phyloP scores from a whole-genome alignment of 441 rosid genomes.

The Erodium moschatum region DNA sequence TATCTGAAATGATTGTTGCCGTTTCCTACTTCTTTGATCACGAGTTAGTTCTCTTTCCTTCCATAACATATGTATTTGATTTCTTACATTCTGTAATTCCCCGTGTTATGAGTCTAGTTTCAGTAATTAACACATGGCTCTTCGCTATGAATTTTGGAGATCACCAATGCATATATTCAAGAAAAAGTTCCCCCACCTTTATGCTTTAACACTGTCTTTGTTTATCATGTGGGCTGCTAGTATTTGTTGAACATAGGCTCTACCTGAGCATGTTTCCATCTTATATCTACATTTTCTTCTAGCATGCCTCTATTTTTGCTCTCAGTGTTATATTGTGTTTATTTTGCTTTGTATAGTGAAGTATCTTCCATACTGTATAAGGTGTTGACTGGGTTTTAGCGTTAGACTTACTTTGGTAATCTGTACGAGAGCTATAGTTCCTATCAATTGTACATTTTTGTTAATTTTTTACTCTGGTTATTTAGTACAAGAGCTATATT shows the following conservation, averaged over 20 bases:
- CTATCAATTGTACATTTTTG: neutral
- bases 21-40: constrained; percentile 94
- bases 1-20: constrained; percentile 86
- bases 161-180: neutral
- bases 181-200: neutral
- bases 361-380: neutral
- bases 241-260: neutral
- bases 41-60: constrained; percentile 56
- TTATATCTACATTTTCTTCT: neutral
- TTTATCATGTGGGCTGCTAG: neutral
- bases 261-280: neutral
- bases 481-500: neutral
- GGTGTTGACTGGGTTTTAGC: neutral
- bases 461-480: neutral
- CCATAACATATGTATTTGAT: constrained; percentile 8
- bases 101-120: neutral
- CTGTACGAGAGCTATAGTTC: neutral
- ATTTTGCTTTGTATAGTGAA: neutral
- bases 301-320: neutral
- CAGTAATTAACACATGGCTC: neutral
- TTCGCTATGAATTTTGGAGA: neutral
- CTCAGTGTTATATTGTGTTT: neutral
- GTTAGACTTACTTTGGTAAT: neutral
- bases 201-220: neutral
- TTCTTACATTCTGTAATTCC: neutral